Percentiles rank a stretch among this genome's conserved stretches.
Conservation (phyloP, 139 green algal species). For the Pseudopediastrum boryanum region DNA sequence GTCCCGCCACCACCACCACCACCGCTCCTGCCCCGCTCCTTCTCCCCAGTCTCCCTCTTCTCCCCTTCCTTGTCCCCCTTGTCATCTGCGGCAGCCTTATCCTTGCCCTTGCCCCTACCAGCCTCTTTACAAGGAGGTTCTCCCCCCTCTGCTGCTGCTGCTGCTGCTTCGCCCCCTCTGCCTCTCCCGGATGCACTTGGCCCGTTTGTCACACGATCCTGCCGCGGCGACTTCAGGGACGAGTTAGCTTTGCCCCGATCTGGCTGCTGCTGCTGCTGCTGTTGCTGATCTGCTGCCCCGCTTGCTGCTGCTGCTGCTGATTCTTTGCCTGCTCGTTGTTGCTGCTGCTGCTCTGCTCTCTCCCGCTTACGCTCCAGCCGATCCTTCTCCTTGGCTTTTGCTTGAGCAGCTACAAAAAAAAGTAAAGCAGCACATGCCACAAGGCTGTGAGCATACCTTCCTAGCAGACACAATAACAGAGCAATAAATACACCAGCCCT, state of each 20-base stretch:
- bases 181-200: too few species aligned
- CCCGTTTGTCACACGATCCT: too few species aligned
- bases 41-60: too few species aligned
- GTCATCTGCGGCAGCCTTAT: too few species aligned
- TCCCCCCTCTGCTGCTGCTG: constrained; percentile 20
- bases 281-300: constrained; percentile 1
- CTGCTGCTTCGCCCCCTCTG: background rate
- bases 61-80: too few species aligned
- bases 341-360: constrained; percentile 9
- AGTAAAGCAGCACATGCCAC: constrained; percentile 1
- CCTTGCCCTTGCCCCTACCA: constrained; percentile 17
- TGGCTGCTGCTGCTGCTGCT: constrained; percentile 18
- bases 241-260: too few species aligned
- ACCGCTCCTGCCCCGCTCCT: constrained; percentile 6
- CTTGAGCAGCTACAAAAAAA: constrained; percentile 13
- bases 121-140: background rate
- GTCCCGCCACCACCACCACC: constrained; percentile 17
- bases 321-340: constrained; percentile 15
- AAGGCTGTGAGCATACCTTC: background rate
- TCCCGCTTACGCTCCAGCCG: constrained; percentile 29
- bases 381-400: constrained; percentile 17
- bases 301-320: constrained; percentile 30
- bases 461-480: too few species aligned
- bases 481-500: too few species aligned
- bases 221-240: too few species aligned